Base-by-base conservation (phyloP, 2,329 filamentous ascomycete species). In the Dactylellina haptotyla region DNA sequence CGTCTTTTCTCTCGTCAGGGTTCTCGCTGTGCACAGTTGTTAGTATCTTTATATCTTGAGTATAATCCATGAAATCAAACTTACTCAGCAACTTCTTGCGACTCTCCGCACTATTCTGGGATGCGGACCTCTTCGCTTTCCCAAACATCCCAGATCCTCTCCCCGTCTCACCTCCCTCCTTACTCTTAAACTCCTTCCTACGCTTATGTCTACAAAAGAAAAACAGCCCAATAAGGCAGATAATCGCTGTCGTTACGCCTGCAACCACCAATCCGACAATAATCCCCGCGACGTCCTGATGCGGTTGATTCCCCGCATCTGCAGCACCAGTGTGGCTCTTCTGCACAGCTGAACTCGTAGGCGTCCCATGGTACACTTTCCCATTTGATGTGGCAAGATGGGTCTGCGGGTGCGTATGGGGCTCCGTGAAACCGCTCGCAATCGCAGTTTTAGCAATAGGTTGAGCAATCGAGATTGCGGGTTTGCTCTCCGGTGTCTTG, bases 61-160 rank as follows among this genome's bases (percentile, higher is more conserved):
- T n/a, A n/a, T n/a, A n/a, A n/a, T n/a, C n/a, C n/a, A n/a, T n/a
- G n/a, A n/a, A n/a, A n/a, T n/a, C n/a, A n/a, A n/a, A 56, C 62
- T 25, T 65, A 65, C 62, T 46, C 25, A 73, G 48, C 14, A 72
- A 32, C 20, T 65, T 65, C 25, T 53, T 56, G 16, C 26, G 54
- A 25, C 69, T 73, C 26, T 56, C 69, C 5, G 41, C 69, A 51
- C 69, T 73, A 34, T 61, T 61, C n/a, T 73, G 69, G 18, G 69
- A 73, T 20, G 61, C 54, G 18, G 61, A 66, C 20, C 69, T 61
- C 46, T 54, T 66, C 12, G 51, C 43, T 16, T 28, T 39, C 3
- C 53, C 61, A 48, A 62, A 73, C 28, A 59, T 18, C 3, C 54
- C 48, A n/a, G 56, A 61, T 26, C 26, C 50, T 28, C 48, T 41